These are phyloP conservation scores for Mycena venus DNA, from an alignment of 768 basidiomycete species.

Conservation along the genomic window DNA sequence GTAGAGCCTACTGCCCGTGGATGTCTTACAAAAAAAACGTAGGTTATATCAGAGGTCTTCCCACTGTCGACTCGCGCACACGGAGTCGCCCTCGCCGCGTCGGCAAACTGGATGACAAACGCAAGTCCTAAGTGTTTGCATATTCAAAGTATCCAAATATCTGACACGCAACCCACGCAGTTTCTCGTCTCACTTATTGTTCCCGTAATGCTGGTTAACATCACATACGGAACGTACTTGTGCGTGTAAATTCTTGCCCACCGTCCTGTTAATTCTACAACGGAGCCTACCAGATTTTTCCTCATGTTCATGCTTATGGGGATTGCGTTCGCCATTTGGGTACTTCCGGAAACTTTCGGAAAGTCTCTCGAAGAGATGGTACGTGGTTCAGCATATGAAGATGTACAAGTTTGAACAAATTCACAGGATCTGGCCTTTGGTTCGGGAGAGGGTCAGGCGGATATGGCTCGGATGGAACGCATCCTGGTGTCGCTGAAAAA, in stretches of 20 bases:
- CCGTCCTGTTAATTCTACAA: background rate
- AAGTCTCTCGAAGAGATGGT: constrained; percentile 48
- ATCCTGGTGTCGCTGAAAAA: constrained; percentile 25
- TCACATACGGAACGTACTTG: constrained; percentile 51
- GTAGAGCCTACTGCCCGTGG: too few species aligned
- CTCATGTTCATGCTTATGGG: constrained; percentile 43
- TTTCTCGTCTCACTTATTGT: constrained; percentile 42
- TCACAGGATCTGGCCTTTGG: constrained; percentile 36
- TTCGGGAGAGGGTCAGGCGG: constrained; percentile 36
- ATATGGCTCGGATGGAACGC: constrained; percentile 37
- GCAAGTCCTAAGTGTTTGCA: background rate
- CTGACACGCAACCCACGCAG: background rate
- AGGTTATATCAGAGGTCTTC: constrained; percentile 56
- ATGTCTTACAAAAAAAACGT: background rate
- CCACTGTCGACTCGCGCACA: constrained; percentile 57
- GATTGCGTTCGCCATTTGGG: constrained; percentile 42
- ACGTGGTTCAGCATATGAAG: background rate
- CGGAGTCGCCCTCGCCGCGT: constrained; percentile 57
- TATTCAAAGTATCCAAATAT: background rate
- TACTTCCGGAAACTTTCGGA: constrained; percentile 45
- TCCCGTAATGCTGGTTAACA: constrained; percentile 50
- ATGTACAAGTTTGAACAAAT: background rate
- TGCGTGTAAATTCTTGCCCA: background rate
- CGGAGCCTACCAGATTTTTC: constrained; percentile 31
- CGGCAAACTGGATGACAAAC: constrained; percentile 57